phyloP scores from a whole-genome alignment of 768 basidiomycete species.

The Ephemerocybe angulata region DNA sequence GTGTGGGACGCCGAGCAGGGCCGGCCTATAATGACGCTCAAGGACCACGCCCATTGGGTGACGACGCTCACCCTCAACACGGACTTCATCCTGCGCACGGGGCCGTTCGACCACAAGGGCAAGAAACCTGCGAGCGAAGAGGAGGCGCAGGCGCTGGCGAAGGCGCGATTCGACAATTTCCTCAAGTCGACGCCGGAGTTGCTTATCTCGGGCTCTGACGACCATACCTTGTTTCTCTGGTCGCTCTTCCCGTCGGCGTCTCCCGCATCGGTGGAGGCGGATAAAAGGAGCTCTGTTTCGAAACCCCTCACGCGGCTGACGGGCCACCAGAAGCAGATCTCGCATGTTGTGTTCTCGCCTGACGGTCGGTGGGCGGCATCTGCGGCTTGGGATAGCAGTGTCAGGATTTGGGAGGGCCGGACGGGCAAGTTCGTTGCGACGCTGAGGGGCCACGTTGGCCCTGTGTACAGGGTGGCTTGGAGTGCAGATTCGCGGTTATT shows the following conservation, averaged over 20 bases:
- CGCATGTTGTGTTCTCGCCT: constrained; percentile 91
- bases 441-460: constrained; percentile 87
- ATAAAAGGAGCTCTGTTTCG: constrained; percentile 28
- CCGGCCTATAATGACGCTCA: constrained; percentile 75
- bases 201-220: constrained; percentile 93
- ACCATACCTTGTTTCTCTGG: constrained; percentile 98
- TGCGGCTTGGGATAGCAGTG: constrained; percentile 86
- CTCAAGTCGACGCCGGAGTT: constrained; percentile 69
- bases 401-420: constrained; percentile 87
- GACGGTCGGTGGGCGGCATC: constrained; percentile 91
- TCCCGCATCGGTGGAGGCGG: constrained; percentile 13
- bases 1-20: constrained; percentile 94
- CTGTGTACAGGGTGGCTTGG: constrained; percentile 95
- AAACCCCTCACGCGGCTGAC: constrained; percentile 69
- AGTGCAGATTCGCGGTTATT: constrained; percentile 90
- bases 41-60: constrained; percentile 99
- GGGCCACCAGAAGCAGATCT: constrained; percentile 92
- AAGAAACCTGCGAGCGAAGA: constrained; percentile 77
- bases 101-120: constrained; percentile 87
- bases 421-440: constrained; percentile 88
- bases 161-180: constrained; percentile 72
- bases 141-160: constrained; percentile 77
- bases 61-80: constrained; percentile 94
- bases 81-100: constrained; percentile 91
- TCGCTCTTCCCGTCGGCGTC: constrained; percentile 61